phyloP scores from a whole-genome alignment of 2,329 filamentous ascomycete genomes.

The Aureobasidium sp. region DNA sequence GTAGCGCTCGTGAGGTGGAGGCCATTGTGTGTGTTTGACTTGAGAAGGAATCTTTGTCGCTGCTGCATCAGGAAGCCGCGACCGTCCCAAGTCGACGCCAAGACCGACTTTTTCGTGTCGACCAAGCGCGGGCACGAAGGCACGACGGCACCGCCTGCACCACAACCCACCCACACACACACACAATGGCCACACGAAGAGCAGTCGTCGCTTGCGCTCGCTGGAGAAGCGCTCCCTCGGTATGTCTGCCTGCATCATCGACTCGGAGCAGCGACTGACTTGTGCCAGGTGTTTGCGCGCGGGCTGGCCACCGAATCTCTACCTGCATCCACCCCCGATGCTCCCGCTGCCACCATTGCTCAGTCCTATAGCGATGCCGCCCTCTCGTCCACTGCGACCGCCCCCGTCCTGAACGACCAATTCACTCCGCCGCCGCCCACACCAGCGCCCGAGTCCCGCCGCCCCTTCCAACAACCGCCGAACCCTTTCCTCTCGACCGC shows the following conservation, averaged over 20 bases:
- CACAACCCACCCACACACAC: background rate
- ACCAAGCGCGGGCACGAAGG: background rate
- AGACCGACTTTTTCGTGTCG: conserved; percentile 9
- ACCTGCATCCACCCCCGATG: conserved; percentile 18
- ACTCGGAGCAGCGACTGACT: background rate
- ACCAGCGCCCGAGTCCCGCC: conserved; percentile 14
- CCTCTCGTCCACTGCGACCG: conserved; percentile 23
- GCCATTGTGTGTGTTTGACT: background rate
- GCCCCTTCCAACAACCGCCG: conserved; percentile 16
- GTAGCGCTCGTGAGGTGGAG: conserved; percentile 4
- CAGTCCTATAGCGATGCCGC: conserved; percentile 29
- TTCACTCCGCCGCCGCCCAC: conserved; percentile 15
- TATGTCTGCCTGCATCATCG: background rate
- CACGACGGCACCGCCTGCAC: background rate
- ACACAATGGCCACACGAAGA: conserved; percentile 8
- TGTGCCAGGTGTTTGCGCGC: conserved; percentile 32
- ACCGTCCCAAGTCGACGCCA: background rate
- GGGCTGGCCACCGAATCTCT: conserved; percentile 44
- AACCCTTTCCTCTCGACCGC: conserved; percentile 51
- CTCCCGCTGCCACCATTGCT: conserved; percentile 22
- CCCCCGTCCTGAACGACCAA: conserved; percentile 17
- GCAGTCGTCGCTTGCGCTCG: background rate
- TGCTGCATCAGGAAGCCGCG: background rate
- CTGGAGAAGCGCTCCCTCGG: background rate
- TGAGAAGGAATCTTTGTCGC: background rate